These are phyloP conservation scores for Aspergillus cavernicola DNA, from an alignment of 495 filamentous ascomycete genomes.

Conservation along the genomic window DNA sequence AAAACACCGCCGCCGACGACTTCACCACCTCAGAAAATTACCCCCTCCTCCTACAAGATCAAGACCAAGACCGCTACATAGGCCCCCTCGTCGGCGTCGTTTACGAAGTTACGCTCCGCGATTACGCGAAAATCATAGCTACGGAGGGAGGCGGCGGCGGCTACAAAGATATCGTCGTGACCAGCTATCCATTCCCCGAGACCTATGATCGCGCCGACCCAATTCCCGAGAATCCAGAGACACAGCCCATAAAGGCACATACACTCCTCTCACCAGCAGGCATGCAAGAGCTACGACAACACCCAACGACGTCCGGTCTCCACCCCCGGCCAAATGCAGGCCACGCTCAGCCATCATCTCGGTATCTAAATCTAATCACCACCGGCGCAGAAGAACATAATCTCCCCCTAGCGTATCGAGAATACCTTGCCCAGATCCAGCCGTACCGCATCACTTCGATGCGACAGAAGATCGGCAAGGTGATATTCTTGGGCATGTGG, in stretches of 20 bases:
- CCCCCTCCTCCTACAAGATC: constrained; percentile 24
- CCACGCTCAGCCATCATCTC: constrained; percentile 76
- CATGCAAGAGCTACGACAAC: constrained; percentile 11
- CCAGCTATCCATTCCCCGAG: constrained; percentile 63
- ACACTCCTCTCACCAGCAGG: constrained; percentile 54
- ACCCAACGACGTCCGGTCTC: constrained; percentile 4
- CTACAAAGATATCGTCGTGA: constrained; percentile 79
- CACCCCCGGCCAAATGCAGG: constrained; percentile 53
- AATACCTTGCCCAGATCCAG: constrained; percentile 61
- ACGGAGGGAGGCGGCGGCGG: constrained; percentile 82
- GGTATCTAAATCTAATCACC: constrained; percentile 75
- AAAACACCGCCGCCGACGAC: constrained; percentile 13
- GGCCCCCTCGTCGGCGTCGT: constrained; percentile 81
- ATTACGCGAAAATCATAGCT: constrained; percentile 82
- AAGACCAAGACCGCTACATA: constrained; percentile 55
- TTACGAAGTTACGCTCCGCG: constrained; percentile 79
- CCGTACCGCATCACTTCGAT: constrained; percentile 65
- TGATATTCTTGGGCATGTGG: constrained; percentile 58
- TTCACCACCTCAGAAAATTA: constrained; percentile 31
- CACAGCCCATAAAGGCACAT: constrained; percentile 50
- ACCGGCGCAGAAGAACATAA: constrained; percentile 73
- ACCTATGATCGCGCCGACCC: constrained; percentile 31
- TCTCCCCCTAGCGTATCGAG: constrained; percentile 69
- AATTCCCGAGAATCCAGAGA: constrained; percentile 38
- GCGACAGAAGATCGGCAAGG: constrained; percentile 61